phyloP scores from a whole-genome alignment of 805 yeast species.

The Starmerella vaccinii region DNA sequence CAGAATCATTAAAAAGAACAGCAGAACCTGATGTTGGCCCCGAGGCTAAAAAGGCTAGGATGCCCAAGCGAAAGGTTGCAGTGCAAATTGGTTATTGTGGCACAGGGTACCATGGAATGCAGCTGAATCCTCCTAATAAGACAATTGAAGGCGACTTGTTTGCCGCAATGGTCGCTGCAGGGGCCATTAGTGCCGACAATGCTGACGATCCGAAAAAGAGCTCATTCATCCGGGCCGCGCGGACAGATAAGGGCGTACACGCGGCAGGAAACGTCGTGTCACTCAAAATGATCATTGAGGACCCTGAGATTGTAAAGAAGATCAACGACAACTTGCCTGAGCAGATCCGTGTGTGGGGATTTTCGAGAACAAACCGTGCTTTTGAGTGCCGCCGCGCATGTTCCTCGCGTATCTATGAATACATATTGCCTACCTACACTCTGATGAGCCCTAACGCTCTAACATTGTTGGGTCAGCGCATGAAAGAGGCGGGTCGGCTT shows the following conservation, averaged over 20 bases:
- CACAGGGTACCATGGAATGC: conserved; percentile 95
- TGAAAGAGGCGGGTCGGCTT: conserved; percentile 25
- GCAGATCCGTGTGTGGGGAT: conserved; percentile 88
- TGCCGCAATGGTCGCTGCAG: conserved; percentile 72
- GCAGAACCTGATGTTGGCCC: conserved; percentile 9
- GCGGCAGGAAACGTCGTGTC: conserved; percentile 93
- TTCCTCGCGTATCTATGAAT: conserved; percentile 91
- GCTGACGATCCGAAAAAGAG: conserved; percentile 79
- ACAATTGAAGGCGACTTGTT: conserved; percentile 88
- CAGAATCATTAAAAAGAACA: conserved; percentile 11
- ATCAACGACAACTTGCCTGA: conserved; percentile 71
- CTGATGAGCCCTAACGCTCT: conserved; percentile 83
- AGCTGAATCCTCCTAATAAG: conserved; percentile 72
- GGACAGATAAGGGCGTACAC: conserved; percentile 94
- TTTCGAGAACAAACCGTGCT: conserved; percentile 74
- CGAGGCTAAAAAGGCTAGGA: conserved; percentile 22
- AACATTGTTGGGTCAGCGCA: conserved; percentile 49
- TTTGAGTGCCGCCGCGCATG: conserved; percentile 95
- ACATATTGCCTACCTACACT: conserved; percentile 82
- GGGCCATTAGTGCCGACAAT: conserved; percentile 79
- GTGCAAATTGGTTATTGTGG: conserved; percentile 91
- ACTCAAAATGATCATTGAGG: conserved; percentile 73
- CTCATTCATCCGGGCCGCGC: conserved; percentile 53
- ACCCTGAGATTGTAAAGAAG: conserved; percentile 57
- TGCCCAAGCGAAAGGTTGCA: conserved; percentile 76